Base-by-base conservation (phyloP, 176 grass and related monocot species). In the Urochloa ruziziensis region DNA sequence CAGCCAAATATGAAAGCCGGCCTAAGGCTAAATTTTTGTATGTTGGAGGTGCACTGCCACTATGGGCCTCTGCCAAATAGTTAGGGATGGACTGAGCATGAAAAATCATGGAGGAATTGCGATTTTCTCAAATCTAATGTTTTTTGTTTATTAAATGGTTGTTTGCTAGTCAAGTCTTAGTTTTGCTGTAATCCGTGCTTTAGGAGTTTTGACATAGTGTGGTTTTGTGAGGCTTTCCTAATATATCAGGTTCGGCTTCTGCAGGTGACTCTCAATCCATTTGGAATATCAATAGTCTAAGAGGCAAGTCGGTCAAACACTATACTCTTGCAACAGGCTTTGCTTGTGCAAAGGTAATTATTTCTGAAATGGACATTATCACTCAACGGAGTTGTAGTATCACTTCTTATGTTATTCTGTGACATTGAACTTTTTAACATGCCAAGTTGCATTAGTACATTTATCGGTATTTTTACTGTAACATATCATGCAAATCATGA, bases 181-280 rank as follows among this genome's bases (percentile, higher is more conserved):
- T 80, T 78, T 75, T 69, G 28, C 16, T 80, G 8, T 84, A 62
- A 47, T 24, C 2, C 69, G 53, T 29, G 7, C 25, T 76, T 77
- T 83, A 54, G 59, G 24, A 74, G 54, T 24, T 60, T 23, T 61
- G 59, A 79, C 47, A 57, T 62, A 30, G 49, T 78, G 62, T 34
- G 17, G 32, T 68, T 46, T 23, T 77, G 2, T 69, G 70, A 79
- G 64, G 69, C 17, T 88, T 80, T 48, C 28, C 29, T 73, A 74
- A 85, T 30, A 79, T 72, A 64, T 60, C 28, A 17, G n/a, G 18
- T 65, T 88, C 17, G 91, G 61, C 43, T 80, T 84, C 68, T 87
- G 56, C 91, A 99, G 96, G 96, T 36, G 91, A 96, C 72, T 86
- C 89, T 63, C 87, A 96, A 77, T 87, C 91, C 68, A 96, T 99